Conservation (phyloP, 1,284 basidiomycete species). For the Moesziomyces parantarcticus region DNA sequence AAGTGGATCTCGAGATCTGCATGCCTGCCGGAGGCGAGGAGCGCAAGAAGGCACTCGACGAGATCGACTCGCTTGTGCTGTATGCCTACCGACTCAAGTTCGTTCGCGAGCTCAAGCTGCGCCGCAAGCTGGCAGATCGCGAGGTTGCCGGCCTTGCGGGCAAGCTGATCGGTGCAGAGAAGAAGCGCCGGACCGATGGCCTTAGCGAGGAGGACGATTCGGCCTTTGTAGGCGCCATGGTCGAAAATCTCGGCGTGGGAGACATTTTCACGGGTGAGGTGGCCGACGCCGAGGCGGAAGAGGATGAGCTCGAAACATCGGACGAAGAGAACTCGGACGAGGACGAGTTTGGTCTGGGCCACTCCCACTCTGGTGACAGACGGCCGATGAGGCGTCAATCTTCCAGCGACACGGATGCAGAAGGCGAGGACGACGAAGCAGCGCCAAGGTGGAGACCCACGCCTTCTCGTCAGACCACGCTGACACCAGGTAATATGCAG, state of each 20-base stretch:
- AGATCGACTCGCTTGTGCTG: slow-evolving; percentile 63
- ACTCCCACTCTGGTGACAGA: slow-evolving; percentile 34
- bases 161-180: slow-evolving; percentile 35
- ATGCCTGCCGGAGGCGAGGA: slow-evolving; percentile 58
- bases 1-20: slow-evolving; percentile 62
- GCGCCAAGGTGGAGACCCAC: slow-evolving; percentile 40
- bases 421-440: slow-evolving; percentile 21
- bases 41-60: slow-evolving; percentile 51
- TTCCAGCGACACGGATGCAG: slow-evolving; percentile 27
- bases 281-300: slow-evolving; percentile 62
- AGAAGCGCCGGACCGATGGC: slow-evolving; percentile 42
- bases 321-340: slow-evolving; percentile 68
- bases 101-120: slow-evolving; percentile 62
- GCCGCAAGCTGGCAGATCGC: slow-evolving; percentile 52
- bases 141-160: slow-evolving; percentile 57
- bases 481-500: slow-evolving; percentile 25
- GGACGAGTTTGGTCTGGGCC: slow-evolving; percentile 61
- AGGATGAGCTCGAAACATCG: slow-evolving; percentile 52
- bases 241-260: slow-evolving; percentile 64
- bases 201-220: slow-evolving; percentile 52
- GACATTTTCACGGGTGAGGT: slow-evolving; percentile 62
- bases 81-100: slow-evolving; percentile 65
- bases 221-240: slow-evolving; percentile 59
- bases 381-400: background rate
- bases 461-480: slow-evolving; percentile 32